Evolutionary conservation across 106 monocot genomes (phyloP), one percentile per base, ranked within the genome.

Genomic region (Dioscorea dumetorum): DNA sequence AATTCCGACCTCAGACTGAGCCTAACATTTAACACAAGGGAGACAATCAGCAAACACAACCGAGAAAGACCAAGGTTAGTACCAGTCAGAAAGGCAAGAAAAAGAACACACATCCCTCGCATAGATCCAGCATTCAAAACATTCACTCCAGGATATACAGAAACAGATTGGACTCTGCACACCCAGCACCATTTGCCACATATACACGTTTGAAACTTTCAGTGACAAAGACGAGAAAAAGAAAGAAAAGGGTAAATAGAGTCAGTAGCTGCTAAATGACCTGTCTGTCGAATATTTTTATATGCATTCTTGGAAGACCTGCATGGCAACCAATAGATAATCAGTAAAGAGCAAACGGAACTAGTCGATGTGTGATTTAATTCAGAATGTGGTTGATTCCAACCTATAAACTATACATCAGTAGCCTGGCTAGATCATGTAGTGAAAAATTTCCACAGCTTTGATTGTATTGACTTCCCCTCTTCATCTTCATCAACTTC

Each of bases 391-490:
- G n/a, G 19, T 16, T 56, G 15, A 15, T 56, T 56, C n/a, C 19
- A 16, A 16, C 10, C 16, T 15, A 13, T 56, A 18, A 18, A 56
- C 19, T 18, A 56, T 56, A 56, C 54, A 56, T 18, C 16, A 56
- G n/a, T 56, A 56, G 62, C 62, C 23, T 28, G 32, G 5, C 31
- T 31, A 16, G 14, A 57, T 65, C 65, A 71, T 32, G 73, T 76
- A 28, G 68, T 73, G 22, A 77, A 63, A 32, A 76, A 81, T 19
- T 72, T 68, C 77, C 73, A 82, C 20, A 77, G 22, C 66, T 82
- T 82, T 66, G 65, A 28, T 63, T 62, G 58, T 24, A 69, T 63
- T 0, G 77, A 73, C 57, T 54, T 33, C 6, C 61, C 28, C 34
- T 58, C 66, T 48, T 57, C 67, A 16, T 77, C 72, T 48, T 64